A percentile compares a stretch with the other conserved stretches of the same genome.
phyloP scores from a whole-genome alignment of 2,329 filamentous ascomycete species.

The Nemania serpens region DNA sequence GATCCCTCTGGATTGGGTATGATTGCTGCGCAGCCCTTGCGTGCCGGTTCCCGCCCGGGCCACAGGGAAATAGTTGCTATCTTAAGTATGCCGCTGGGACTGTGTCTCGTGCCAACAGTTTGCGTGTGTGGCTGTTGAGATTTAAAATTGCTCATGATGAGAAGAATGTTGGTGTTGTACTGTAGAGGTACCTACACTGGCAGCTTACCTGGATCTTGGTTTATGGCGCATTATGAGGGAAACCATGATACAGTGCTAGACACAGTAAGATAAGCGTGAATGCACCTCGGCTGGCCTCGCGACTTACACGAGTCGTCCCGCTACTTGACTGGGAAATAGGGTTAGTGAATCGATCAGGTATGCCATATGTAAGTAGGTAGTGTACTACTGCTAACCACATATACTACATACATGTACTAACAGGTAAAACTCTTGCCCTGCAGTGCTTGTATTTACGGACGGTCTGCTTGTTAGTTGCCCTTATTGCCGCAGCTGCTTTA shows the following conservation, averaged over 20 bases:
- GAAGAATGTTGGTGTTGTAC: not conserved
- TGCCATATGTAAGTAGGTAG: too few species aligned
- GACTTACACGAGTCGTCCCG: slow-evolving; percentile 24
- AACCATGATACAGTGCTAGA: slow-evolving; percentile 5
- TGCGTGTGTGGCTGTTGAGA: slow-evolving; percentile 23
- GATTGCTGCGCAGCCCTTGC: not conserved
- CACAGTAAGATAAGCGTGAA: slow-evolving; percentile 1
- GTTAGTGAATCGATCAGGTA: too few species aligned
- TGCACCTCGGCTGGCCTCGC: slow-evolving; percentile 20
- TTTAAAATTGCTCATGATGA: slow-evolving; percentile 23
- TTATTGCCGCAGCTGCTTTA: not conserved
- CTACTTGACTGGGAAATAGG: slow-evolving; percentile 15
- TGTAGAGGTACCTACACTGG: not conserved
- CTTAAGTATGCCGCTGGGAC: slow-evolving; percentile 1
- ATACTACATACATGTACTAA: too few species aligned
- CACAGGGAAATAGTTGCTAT: slow-evolving; percentile 10
- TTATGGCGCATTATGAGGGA: not conserved
- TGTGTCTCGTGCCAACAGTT: slow-evolving; percentile 7
- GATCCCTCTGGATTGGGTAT: not conserved
- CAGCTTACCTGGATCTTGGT: not conserved
- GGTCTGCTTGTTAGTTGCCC: not conserved
- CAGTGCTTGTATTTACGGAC: too few species aligned
- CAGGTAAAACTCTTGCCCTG: too few species aligned
- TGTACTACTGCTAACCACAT: too few species aligned
- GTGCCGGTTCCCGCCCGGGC: slow-evolving; percentile 3